Percentiles rank a stretch among this genome's conserved stretches.
These are phyloP conservation scores for Phyllosticta citrichinensis DNA, from an alignment of 2,329 filamentous ascomycete genomes.

Conservation along the genomic window DNA sequence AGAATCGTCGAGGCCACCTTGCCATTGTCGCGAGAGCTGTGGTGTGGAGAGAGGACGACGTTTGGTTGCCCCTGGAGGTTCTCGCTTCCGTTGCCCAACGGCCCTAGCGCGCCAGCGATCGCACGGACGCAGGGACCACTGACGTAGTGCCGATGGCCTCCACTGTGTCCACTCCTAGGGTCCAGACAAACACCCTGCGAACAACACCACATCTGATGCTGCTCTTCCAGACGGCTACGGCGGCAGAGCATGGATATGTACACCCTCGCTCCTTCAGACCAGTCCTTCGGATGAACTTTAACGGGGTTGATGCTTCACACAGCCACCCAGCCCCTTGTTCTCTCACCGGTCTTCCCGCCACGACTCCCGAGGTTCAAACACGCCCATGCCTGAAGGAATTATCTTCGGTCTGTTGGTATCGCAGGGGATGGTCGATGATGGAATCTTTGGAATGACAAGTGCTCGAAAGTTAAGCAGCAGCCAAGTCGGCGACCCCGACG, in stretches of 20 bases:
- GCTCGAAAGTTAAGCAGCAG: neutral
- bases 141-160: neutral
- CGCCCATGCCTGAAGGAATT: neutral
- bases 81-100: neutral
- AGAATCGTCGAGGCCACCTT: neutral
- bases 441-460: neutral
- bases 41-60: neutral
- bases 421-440: neutral
- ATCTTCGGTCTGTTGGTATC: neutral
- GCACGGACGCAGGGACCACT: neutral
- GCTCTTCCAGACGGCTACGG: neutral
- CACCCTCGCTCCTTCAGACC: neutral
- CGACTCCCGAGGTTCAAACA: neutral
- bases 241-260: neutral
- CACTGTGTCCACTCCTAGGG: neutral
- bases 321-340: neutral
- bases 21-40: neutral
- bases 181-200: neutral
- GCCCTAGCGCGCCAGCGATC: neutral
- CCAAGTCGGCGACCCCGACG: neutral
- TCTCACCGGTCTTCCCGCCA: neutral
- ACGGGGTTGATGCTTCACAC: neutral
- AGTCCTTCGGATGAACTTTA: neutral
- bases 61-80: neutral
- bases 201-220: neutral